phyloP scores from a whole-genome alignment of 306 rosid species.

The Trifolium repens region DNA sequence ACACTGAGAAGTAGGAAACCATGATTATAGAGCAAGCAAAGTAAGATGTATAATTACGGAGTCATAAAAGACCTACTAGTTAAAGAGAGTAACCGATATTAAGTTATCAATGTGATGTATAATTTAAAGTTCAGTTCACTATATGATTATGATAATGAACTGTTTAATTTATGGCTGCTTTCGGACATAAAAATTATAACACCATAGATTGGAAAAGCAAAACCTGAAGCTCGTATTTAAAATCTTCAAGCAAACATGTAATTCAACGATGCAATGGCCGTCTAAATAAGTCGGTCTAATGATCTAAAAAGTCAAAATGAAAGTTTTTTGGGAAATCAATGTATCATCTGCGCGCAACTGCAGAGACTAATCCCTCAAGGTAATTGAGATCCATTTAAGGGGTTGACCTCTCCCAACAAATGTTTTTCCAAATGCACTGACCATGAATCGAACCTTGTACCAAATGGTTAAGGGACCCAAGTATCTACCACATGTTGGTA shows the following conservation, averaged over 20 bases:
- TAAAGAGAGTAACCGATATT: not conserved
- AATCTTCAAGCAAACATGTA: not conserved
- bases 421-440: too few species aligned
- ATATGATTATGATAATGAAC: not conserved
- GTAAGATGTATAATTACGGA: not conserved
- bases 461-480: too few species aligned
- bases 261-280: not conserved
- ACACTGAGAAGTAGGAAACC: slow-evolving; percentile 10
- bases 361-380: too few species aligned
- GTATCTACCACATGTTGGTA: too few species aligned
- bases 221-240: slow-evolving; percentile 9
- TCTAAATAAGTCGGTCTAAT: not conserved
- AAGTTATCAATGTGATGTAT: not conserved
- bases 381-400: too few species aligned
- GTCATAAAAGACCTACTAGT: slow-evolving; percentile 10
- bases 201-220: not conserved
- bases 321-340: too few species aligned
- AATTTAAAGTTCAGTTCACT: not conserved
- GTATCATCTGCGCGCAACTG: too few species aligned
- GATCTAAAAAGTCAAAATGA: not conserved
- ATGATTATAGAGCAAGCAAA: not conserved
- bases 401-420: too few species aligned
- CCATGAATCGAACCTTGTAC: too few species aligned
- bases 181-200: not conserved
- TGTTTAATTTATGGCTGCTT: not conserved